Evolutionary conservation across 805 yeast species (phyloP).

Genomic region (Saturnispora mendoncae): DNA sequence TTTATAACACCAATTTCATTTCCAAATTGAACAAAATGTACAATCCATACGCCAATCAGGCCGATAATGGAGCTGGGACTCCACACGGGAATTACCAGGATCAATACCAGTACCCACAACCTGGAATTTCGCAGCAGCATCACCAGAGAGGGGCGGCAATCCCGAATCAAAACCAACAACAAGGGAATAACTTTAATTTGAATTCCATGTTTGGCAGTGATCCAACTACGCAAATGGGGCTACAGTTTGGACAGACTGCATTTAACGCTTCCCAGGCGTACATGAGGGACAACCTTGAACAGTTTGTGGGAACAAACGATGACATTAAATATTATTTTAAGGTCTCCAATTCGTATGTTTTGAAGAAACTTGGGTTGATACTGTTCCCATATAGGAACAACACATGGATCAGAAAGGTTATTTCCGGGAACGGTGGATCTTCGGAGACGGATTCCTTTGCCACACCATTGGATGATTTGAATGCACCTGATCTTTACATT

Average conservation of each 20-base stretch:
- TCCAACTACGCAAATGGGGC: slow-evolving; percentile 75
- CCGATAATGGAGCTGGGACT: slow-evolving; percentile 8
- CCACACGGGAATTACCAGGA: not conserved
- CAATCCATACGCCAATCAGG: slow-evolving; percentile 8
- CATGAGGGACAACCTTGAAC: slow-evolving; percentile 60
- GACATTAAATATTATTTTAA: slow-evolving; percentile 82
- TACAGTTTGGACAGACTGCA: slow-evolving; percentile 82
- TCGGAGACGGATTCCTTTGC: slow-evolving; percentile 37
- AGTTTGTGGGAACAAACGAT: slow-evolving; percentile 36
- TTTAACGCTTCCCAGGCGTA: slow-evolving; percentile 73
- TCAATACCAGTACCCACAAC: not conserved
- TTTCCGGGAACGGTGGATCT: slow-evolving; percentile 23
- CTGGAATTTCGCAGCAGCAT: not conserved
- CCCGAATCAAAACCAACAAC: slow-evolving; percentile 20
- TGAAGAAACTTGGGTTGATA: slow-evolving; percentile 61
- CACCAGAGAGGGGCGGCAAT: slow-evolving; percentile 3
- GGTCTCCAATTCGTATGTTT: slow-evolving; percentile 82
- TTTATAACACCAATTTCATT: not conserved
- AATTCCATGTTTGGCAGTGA: slow-evolving; percentile 38
- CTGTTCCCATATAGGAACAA: slow-evolving; percentile 79
- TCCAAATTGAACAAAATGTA: not conserved
- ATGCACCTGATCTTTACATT: slow-evolving; percentile 94
- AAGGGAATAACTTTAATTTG: slow-evolving; percentile 18
- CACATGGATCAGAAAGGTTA: slow-evolving; percentile 64
- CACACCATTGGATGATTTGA: slow-evolving; percentile 76